These are phyloP conservation scores for Russula ochroleuca DNA, from an alignment of 768 basidiomycete genomes.

Conservation along the genomic window DNA sequence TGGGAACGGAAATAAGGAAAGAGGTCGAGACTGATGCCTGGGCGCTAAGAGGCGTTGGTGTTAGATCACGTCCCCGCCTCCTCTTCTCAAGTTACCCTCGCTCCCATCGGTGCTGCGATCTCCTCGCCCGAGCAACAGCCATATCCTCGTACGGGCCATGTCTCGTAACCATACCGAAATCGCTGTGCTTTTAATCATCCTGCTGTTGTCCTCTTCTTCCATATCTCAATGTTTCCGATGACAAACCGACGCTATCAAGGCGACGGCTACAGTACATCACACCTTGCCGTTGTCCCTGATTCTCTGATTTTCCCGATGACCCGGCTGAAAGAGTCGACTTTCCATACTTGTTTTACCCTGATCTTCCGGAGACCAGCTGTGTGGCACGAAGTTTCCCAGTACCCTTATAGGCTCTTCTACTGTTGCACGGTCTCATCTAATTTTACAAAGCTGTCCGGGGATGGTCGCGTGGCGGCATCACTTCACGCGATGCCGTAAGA, in stretches of 20 bases:
- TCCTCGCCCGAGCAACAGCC: neutral
- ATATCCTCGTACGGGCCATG: neutral
- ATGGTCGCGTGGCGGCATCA: neutral
- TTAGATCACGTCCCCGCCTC: neutral
- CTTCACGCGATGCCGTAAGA: neutral
- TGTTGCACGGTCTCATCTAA: neutral
- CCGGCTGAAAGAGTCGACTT: neutral
- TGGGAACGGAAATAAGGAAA: neutral
- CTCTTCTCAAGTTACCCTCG: neutral
- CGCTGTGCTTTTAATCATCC: neutral
- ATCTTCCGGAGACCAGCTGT: neutral
- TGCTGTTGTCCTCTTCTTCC: neutral
- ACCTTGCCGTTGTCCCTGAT: neutral
- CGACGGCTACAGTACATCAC: neutral
- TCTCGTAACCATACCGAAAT: neutral
- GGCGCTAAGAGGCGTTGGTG: conserved; percentile 1
- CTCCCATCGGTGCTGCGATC: neutral
- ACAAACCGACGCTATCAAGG: neutral
- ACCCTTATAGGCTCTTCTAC: neutral
- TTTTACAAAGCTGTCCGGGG: neutral
- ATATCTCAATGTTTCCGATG: neutral
- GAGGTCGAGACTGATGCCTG: conserved; percentile 7
- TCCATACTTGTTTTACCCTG: neutral
- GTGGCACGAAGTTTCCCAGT: neutral
- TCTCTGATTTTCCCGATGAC: neutral